Base-by-base conservation (phyloP, 2,329 filamentous ascomycete species). In the Parascedosporium putredinis region DNA sequence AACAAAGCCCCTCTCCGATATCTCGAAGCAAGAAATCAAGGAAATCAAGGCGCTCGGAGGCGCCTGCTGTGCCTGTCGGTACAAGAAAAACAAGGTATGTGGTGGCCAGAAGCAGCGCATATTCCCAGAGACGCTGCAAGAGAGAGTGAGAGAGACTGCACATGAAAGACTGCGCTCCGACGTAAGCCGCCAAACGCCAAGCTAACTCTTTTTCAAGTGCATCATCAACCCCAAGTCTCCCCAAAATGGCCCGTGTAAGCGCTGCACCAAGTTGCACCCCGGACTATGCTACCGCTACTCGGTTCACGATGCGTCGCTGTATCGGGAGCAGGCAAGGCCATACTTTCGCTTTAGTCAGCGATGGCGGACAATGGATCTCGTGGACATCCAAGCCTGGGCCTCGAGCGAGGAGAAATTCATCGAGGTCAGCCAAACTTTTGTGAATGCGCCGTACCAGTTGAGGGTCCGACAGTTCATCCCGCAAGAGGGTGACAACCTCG, bases 401-500 rank as follows among this genome's bases (percentile, higher is more conserved):
- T 47, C 40, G 5, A 16, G 34, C 10, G 49, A 54, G 14, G 22
- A 34, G 18, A 45, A 8, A 22, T 50, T 22, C 22, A 50, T 55
- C 6, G 4, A 45, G 3, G 47, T 51, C 34, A 47, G 45, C 18
- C 50, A 51, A 33, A 22, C 48, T 2, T 51, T 48, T 31, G 5
- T 51, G 5, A 9, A 44, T 7, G 50, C 50, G 3, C 36, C 34
- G 3, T 51, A 48, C 25, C 12, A 20, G n/a, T 23, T 81, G 49
- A 64, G 65, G 23, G 77, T 81, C 3, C 73, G 76, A 20, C 58
- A 65, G 47, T 81, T 81, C 58, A 63, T 73, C 14, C 75, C 77
- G 0, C 71, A 76, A 52, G 63, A 68, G 1, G 78, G 77, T 24
- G 78, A 81, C 57, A 74, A 70, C 51, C 60, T 79, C 45, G 66